Evolutionary conservation across 768 basidiomycete species (phyloP).

Genomic region (Xerocomellus intermedius): DNA sequence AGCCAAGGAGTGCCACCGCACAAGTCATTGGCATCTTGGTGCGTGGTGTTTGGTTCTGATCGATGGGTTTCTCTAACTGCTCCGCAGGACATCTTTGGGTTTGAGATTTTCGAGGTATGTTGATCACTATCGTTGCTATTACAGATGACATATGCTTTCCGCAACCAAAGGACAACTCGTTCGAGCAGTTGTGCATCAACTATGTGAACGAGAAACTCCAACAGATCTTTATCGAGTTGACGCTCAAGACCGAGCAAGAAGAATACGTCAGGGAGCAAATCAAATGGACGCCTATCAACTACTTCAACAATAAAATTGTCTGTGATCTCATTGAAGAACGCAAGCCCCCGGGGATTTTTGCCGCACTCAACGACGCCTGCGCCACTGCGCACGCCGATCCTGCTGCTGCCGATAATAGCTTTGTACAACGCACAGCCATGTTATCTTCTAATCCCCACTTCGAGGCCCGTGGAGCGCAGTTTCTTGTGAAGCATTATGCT

Average conservation of each 20-base stretch:
- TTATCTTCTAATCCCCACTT: conserved; percentile 90
- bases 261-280: conserved; percentile 98
- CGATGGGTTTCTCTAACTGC: neutral
- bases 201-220: conserved; percentile 99
- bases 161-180: conserved; percentile 80
- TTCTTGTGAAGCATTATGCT: conserved; percentile 94
- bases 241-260: conserved; percentile 98
- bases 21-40: conserved; percentile 94
- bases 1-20: conserved; percentile 65
- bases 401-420: conserved; percentile 92
- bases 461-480: conserved; percentile 90
- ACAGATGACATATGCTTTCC: conserved; percentile 1
- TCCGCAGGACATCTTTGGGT: conserved; percentile 91
- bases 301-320: conserved; percentile 97
- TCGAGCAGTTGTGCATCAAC: conserved; percentile 99
- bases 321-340: conserved; percentile 98
- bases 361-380: conserved; percentile 97
- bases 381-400: conserved; percentile 99
- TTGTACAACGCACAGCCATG: conserved; percentile 84
- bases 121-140: neutral
- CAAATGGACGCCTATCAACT: conserved; percentile 99
- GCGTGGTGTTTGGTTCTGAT: conserved; percentile 19
- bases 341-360: conserved; percentile 95
- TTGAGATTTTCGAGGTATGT: conserved; percentile 92
- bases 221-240: conserved; percentile 98